Base-by-base conservation (phyloP, 371 early-diverging fungal species). In the Mortierella sp. region DNA sequence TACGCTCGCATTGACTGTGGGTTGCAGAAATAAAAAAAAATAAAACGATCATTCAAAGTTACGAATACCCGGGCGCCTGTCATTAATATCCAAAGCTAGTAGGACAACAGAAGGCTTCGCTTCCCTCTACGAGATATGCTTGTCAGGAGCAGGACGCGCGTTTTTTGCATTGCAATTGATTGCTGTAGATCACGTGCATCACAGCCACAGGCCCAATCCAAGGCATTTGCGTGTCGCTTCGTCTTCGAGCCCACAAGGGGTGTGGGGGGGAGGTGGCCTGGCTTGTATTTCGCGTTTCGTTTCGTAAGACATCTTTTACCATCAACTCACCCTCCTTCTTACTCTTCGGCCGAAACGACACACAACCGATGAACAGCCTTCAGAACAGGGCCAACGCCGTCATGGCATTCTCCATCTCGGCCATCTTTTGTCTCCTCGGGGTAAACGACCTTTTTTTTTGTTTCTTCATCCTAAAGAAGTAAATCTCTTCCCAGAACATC, bases 341-440 rank as follows among this genome's bases (percentile, higher is more conserved):
- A 50, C 22, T 45, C 63, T 39, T 37, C n/a, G 47, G 31, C 39
- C 45, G 13, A 55, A 72, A 9, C 52, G 50, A 41, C 48, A 44
- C 45, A 29, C 24, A 13, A 29, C 55, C 34, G 22, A 93, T 93
- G 93, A 88, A 90, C 80, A 89, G 86, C 74, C 74, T 91, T 45
- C 86, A 87, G 68, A 89, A 90, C 75, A 90, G 95, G 52, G 88
- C 87, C 61, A 94, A 91, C 85, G 91, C 92, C 45, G 88, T 93
- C 7, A 85, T 92, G 69, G 93, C 95, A 4, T 92, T 92, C 88
- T 90, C 93, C 48, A 74, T 93, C 67, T 91, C 92, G 29, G 93
- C 92, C 34, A 61, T 91, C 53, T 90, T 91, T 73, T 78, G 87
- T 68, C 89, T 94, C 14, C 87, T 93, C 24, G 92, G 87, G 31